phyloP scores from a whole-genome alignment of 73 alveolate species.

The Paramecium caudatum region DNA sequence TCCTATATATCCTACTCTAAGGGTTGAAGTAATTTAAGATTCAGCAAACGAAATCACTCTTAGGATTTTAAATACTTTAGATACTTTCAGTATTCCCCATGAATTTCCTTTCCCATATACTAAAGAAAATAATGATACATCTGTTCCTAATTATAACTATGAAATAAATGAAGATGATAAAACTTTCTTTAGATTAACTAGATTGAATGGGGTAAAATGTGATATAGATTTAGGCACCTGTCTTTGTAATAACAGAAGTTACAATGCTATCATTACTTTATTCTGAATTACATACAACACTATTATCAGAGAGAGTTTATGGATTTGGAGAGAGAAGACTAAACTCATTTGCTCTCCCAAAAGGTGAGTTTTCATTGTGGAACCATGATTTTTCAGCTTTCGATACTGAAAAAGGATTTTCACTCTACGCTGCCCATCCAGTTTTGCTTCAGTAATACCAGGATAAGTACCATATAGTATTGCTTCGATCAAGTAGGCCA shows the following conservation, averaged over 20 bases:
- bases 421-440: slow-evolving; percentile 71
- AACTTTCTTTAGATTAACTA: neutral
- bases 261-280: slow-evolving; percentile 18
- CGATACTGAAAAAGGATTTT: slow-evolving; percentile 61
- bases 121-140: neutral
- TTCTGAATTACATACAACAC: slow-evolving; percentile 15
- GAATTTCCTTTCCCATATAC: slow-evolving; percentile 64
- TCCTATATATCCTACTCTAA: neutral
- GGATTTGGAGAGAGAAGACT: slow-evolving; percentile 76
- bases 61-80: slow-evolving; percentile 20
- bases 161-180: neutral
- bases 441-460: slow-evolving; percentile 27
- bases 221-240: neutral
- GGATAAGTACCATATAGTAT: slow-evolving; percentile 31
- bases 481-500: slow-evolving; percentile 66
- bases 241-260: neutral
- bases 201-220: slow-evolving; percentile 49
- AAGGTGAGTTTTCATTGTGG: slow-evolving; percentile 75
- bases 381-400: slow-evolving; percentile 64
- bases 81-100: slow-evolving; percentile 54
- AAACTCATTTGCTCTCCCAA: slow-evolving; percentile 10
- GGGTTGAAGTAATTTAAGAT: slow-evolving; percentile 16
- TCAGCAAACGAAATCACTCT: slow-evolving; percentile 17
- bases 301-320: neutral
- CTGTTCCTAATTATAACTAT: slow-evolving; percentile 3